Base-by-base conservation (phyloP, 1,139 yeast genomes). In the Sugiyamaella grinbergsii region DNA sequence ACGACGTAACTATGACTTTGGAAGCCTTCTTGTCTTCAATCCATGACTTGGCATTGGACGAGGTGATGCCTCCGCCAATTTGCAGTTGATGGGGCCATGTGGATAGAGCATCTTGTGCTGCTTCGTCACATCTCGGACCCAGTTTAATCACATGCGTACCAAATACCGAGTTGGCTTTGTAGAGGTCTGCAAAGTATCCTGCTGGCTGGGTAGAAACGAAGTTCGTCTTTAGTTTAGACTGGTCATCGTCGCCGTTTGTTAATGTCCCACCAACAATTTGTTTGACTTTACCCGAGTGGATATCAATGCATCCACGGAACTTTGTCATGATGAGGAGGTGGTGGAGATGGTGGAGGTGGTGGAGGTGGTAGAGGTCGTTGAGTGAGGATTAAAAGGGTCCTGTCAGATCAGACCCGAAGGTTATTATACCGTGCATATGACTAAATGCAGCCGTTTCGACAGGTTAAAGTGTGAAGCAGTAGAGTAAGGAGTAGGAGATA, bases 201-300 rank as follows among this genome's bases (percentile, higher is more conserved):
- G 97, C 80, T 0, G 95, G 84, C 45, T 85, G 78, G 24, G 78
- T 70, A 6, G 96, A 83, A 2, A 91, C 88, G 64, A 86, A 91
- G 68, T 93, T 94, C 38, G 96, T 94, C 34, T 75, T 70, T 11
- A 84, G 75, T 2, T 68, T 58, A 4, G 69, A 57, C 16, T 28
- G 62, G 20, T 59, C 61, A 47, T 58, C 42, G 52, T 76, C 75
- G 43, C 58, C 42, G 53, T 76, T 74, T 0, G 76, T 73, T 20
- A 94, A 74, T 0, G 97, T 86, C 0, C 96, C 96, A 2, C 98
- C 98, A 0, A 94, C 98, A 48, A 93, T 93, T 68, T 93, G 98
- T 65, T 93, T 94, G 56, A 93, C 98, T 59, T 87, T 85, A 2
- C 98, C 98, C 4, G 85, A 79, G 67, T 93, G 98, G 55, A 93